Evolutionary conservation across 2,329 filamentous ascomycete species (phyloP).

Genomic region (Colletotrichum tamarilloi): DNA sequence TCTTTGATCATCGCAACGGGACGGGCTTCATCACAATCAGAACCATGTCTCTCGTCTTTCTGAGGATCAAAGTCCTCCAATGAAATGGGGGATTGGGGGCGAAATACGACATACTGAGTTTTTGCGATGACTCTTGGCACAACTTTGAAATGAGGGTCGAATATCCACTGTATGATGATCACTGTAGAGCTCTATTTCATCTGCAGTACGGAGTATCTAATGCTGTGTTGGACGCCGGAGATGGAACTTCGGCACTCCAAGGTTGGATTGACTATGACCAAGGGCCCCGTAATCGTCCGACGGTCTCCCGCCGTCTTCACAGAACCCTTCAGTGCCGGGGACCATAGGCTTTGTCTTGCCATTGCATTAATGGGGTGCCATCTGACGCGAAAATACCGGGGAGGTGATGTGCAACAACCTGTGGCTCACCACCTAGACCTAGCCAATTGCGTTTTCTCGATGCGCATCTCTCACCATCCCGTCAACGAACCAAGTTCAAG

Average conservation of each 20-base stretch:
- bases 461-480: neutral
- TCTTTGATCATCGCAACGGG: neutral
- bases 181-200: neutral
- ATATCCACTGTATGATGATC: neutral
- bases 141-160: neutral
- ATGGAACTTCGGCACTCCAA: neutral
- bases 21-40: neutral
- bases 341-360: neutral
- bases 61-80: constrained; percentile 1
- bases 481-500: neutral
- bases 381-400: neutral
- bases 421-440: neutral
- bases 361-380: neutral
- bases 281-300: too few relatives aligned
- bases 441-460: neutral
- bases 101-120: neutral
- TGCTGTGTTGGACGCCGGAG: too few relatives aligned
- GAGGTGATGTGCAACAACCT: neutral
- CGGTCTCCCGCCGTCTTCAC: neutral
- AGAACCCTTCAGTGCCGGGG: too few relatives aligned
- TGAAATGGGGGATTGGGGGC: neutral
- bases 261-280: neutral
- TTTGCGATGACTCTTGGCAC: neutral
- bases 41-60: neutral
- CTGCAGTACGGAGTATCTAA: neutral